Evolutionary conservation across 805 yeast genomes (phyloP).

Genomic region (Myxozyma lipomycoides): DNA sequence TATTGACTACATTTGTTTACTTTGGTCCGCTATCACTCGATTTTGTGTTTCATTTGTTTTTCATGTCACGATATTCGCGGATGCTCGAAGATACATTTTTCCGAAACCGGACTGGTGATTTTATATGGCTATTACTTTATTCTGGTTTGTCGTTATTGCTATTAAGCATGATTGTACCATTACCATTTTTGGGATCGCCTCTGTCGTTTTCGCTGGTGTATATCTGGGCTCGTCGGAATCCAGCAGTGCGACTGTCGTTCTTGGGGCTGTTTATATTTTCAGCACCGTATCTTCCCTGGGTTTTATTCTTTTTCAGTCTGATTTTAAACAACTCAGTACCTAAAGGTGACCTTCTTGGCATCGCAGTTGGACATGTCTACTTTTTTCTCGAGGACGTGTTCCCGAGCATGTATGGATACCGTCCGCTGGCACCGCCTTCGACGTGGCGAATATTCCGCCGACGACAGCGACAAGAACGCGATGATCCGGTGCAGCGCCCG

Average conservation of each 20-base stretch:
- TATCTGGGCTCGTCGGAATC: slow-evolving; percentile 48
- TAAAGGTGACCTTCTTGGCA: slow-evolving; percentile 38
- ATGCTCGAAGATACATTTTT: slow-evolving; percentile 41
- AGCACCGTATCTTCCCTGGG: slow-evolving; percentile 46
- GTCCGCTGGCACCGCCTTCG: slow-evolving; percentile 46
- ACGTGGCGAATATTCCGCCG: slow-evolving; percentile 28
- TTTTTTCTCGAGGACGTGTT: slow-evolving; percentile 43
- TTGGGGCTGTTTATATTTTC: slow-evolving; percentile 43
- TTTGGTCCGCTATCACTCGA: slow-evolving; percentile 44
- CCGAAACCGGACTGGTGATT: slow-evolving; percentile 37
- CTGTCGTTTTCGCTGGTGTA: slow-evolving; percentile 42
- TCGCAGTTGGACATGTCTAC: slow-evolving; percentile 44
- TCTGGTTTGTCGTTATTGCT: slow-evolving; percentile 35
- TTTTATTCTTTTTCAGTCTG: slow-evolving; percentile 34
- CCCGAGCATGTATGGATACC: slow-evolving; percentile 40
- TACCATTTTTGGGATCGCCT: slow-evolving; percentile 41
- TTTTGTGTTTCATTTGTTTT: slow-evolving; percentile 37
- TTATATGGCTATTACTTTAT: slow-evolving; percentile 41
- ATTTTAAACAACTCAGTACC: slow-evolving; percentile 26
- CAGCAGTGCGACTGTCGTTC: slow-evolving; percentile 41
- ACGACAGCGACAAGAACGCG: background rate
- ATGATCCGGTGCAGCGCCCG: too few relatives aligned
- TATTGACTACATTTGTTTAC: slow-evolving; percentile 43
- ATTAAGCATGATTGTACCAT: slow-evolving; percentile 35
- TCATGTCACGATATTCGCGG: slow-evolving; percentile 41